Conservation (phyloP, 768 basidiomycete species). For the Rhizopogon vulgaris region DNA sequence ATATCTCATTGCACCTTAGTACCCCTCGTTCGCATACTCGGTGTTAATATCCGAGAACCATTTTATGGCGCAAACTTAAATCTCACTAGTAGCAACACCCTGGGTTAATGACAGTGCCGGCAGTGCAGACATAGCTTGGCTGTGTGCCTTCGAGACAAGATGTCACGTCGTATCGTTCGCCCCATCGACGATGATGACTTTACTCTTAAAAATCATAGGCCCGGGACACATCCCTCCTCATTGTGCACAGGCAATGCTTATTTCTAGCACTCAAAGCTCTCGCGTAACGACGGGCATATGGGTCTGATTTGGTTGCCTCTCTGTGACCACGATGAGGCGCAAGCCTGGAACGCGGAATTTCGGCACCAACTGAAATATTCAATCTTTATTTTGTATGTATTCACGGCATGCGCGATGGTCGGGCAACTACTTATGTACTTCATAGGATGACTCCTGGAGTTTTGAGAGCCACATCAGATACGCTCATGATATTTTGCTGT, state of each 20-base stretch:
- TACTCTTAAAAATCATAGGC: slow-evolving; percentile 28
- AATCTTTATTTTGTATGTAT: no score
- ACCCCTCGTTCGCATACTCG: slow-evolving; percentile 64
- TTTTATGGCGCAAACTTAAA: slow-evolving; percentile 45
- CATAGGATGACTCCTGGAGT: no score
- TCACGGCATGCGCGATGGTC: no score
- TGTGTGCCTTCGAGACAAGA: slow-evolving; percentile 48
- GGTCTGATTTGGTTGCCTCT: no score
- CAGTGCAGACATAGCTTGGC: slow-evolving; percentile 84
- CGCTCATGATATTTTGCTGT: no score
- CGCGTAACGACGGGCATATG: no score
- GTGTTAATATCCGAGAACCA: slow-evolving; percentile 57
- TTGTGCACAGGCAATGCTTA: background rate
- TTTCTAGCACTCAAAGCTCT: background rate
- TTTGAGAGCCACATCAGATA: no score
- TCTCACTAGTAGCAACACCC: background rate
- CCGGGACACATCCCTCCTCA: slow-evolving; percentile 4
- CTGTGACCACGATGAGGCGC: no score
- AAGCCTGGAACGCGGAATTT: no score
- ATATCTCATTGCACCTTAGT: slow-evolving; percentile 63
- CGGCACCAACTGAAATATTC: no score
- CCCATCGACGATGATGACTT: slow-evolving; percentile 39
- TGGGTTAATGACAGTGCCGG: slow-evolving; percentile 1
- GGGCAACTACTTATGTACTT: no score
- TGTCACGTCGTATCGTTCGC: slow-evolving; percentile 47